Conservation (phyloP, 2,329 filamentous ascomycete species). For the Xylaria sp. region DNA sequence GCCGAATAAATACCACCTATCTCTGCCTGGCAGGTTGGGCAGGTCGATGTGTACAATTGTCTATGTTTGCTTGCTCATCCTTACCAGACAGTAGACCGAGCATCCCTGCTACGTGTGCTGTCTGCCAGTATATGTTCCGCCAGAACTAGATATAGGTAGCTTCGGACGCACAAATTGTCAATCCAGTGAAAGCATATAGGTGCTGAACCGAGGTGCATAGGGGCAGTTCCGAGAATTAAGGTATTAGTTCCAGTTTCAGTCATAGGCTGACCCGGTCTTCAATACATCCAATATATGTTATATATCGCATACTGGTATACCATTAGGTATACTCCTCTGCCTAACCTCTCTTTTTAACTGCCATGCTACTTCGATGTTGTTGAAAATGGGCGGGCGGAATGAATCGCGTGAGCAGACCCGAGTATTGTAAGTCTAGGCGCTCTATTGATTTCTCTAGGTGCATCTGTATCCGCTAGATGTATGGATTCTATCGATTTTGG, state of each 20-base stretch:
- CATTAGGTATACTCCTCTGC: not conserved
- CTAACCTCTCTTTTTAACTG: not conserved
- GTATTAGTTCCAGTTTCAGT: not conserved
- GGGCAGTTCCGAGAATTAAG: not conserved
- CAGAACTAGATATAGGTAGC: not conserved
- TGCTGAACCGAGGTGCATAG: not conserved
- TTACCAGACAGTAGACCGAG: not conserved
- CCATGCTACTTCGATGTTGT: not conserved
- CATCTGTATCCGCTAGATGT: not conserved
- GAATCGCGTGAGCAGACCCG: not conserved
- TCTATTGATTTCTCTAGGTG: not conserved
- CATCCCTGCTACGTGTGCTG: not conserved
- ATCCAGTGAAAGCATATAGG: not conserved
- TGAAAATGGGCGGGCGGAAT: not conserved
- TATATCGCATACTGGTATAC: not conserved
- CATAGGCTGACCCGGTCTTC: not conserved
- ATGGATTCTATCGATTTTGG: not conserved
- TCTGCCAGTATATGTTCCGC: not conserved
- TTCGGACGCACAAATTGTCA: not conserved
- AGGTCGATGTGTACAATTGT: not conserved
- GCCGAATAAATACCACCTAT: not conserved
- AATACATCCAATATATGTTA: not conserved
- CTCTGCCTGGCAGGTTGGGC: not conserved
- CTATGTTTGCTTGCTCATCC: conserved; percentile 1
- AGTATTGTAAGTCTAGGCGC: not conserved